Evolutionary conservation across 2,329 filamentous ascomycete species (phyloP).

Genomic region (Cladosporium halotolerans): DNA sequence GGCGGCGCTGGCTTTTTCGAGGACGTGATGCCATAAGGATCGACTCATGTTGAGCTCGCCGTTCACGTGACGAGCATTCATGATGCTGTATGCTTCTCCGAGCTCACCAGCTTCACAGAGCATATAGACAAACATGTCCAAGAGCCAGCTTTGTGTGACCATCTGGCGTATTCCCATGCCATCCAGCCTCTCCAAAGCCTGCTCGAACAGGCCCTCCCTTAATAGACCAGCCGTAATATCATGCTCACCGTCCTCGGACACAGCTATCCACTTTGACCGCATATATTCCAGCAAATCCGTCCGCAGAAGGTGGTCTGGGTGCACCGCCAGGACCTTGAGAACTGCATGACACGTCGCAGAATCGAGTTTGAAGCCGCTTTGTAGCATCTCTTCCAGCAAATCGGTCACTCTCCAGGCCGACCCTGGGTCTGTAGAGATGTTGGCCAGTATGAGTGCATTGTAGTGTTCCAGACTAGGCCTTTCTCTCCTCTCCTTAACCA

Average conservation of each 20-base stretch:
- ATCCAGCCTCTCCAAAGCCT: conserved; percentile 66
- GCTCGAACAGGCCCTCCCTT: conserved; percentile 74
- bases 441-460: conserved; percentile 66
- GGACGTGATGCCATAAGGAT: conserved; percentile 61
- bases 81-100: conserved; percentile 67
- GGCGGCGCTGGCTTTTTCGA: conserved; percentile 66
- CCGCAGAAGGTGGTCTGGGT: conserved; percentile 77
- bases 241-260: conserved; percentile 57
- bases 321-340: conserved; percentile 68
- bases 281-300: conserved; percentile 66
- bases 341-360: conserved; percentile 63
- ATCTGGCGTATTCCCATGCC: conserved; percentile 45
- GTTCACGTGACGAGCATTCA: conserved; percentile 52
- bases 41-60: conserved; percentile 39
- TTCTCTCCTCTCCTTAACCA: conserved; percentile 53
- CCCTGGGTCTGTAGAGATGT: conserved; percentile 57
- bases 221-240: conserved; percentile 68
- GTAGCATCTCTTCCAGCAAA: conserved; percentile 68
- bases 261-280: conserved; percentile 63
- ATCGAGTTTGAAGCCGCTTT: conserved; percentile 56
- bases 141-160: conserved; percentile 57
- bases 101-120: conserved; percentile 67
- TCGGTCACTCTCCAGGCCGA: conserved; percentile 57
- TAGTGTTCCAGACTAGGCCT: conserved; percentile 58
- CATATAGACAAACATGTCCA: conserved; percentile 68